Percentiles rank a stretch among this genome's conserved stretches.
Conservation (phyloP, 805 yeast species). For the Schwanniomyces yamadae region DNA sequence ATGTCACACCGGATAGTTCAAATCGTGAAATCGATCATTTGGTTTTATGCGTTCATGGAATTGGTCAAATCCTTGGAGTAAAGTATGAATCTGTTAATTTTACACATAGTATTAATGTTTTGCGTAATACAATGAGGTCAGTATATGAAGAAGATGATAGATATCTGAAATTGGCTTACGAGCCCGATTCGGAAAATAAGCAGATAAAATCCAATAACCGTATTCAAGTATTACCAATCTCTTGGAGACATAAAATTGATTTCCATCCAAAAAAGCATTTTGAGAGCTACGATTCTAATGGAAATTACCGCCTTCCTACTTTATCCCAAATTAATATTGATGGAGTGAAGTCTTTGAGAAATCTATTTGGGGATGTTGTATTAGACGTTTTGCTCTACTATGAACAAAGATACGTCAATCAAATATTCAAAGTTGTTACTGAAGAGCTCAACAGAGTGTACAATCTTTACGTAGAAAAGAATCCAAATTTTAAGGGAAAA, state of each 20-base stretch:
- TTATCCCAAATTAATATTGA: constrained; percentile 72
- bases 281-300: constrained; percentile 33
- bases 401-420: constrained; percentile 63
- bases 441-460: constrained; percentile 63
- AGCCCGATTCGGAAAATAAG: constrained; percentile 14
- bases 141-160: constrained; percentile 43
- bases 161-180: constrained; percentile 36
- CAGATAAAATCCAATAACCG: constrained; percentile 45
- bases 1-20: constrained; percentile 17
- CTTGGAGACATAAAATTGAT: constrained; percentile 83
- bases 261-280: constrained; percentile 51
- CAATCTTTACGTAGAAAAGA: constrained; percentile 52
- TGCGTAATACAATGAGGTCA: constrained; percentile 57
- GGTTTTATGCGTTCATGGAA: constrained; percentile 90
- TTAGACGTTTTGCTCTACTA: constrained; percentile 79
- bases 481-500: constrained; percentile 76
- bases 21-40: constrained; percentile 54
- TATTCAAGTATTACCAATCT: constrained; percentile 83
- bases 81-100: constrained; percentile 81
- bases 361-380: constrained; percentile 80
- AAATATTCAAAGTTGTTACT: constrained; percentile 63
- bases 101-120: constrained; percentile 73
- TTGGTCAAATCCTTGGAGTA: constrained; percentile 84
- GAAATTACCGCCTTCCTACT: constrained; percentile 53
- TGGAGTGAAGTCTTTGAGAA: constrained; percentile 74